Evolutionary conservation across 805 yeast species (phyloP).

Genomic region (Diddensiella transvaalensis): DNA sequence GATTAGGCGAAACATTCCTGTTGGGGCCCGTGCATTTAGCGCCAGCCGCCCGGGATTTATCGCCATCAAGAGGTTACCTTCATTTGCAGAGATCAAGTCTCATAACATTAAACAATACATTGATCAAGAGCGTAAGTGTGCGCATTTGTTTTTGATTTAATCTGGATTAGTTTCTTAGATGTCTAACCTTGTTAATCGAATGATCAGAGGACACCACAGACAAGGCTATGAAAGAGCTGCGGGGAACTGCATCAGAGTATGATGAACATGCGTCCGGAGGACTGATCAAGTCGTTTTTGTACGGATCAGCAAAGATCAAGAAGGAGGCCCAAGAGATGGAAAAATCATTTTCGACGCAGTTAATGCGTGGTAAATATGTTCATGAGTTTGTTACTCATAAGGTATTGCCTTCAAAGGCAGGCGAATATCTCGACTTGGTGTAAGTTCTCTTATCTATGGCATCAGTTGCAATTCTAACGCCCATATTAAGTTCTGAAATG

Average conservation of each 20-base stretch:
- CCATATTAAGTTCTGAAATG: constrained; percentile 17
- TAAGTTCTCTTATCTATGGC: not conserved
- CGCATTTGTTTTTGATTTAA: too few species aligned
- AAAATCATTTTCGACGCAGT: constrained; percentile 32
- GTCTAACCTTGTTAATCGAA: not conserved
- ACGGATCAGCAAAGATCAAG: constrained; percentile 36
- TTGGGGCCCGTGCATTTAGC: constrained; percentile 1
- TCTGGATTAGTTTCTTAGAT: not conserved
- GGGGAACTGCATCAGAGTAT: constrained; percentile 14
- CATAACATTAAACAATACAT: constrained; percentile 31
- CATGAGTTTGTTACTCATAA: constrained; percentile 39
- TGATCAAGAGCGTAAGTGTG: constrained; percentile 22
- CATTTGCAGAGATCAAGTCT: constrained; percentile 32
- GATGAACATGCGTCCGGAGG: constrained; percentile 17
- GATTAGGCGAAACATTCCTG: not conserved
- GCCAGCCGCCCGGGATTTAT: not conserved
- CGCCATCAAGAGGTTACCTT: constrained; percentile 28
- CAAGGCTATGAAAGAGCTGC: constrained; percentile 18
- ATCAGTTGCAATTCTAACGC: too few species aligned
- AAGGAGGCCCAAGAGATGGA: constrained; percentile 35
- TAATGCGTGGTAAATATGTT: constrained; percentile 41
- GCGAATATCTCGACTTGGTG: constrained; percentile 36
- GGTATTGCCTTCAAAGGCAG: constrained; percentile 35
- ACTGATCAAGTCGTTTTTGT: constrained; percentile 37
- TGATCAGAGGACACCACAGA: constrained; percentile 15